Evolutionary conservation across 78 protist species (phyloP).

Genomic region (Protostelium mycophagum): DNA sequence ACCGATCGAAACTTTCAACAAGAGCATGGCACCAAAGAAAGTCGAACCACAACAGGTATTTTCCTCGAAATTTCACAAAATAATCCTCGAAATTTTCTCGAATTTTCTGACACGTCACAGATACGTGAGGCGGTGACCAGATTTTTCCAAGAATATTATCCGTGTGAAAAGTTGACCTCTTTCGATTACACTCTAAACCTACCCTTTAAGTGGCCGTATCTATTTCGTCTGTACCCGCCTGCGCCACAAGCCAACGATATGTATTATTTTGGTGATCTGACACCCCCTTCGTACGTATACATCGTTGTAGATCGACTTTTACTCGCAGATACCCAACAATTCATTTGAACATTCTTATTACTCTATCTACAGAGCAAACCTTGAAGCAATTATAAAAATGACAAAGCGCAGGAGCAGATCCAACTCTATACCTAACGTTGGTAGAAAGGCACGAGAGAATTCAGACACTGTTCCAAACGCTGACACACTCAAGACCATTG

Average conservation of each 20-base stretch:
- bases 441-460: too few species aligned
- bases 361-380: too few species aligned
- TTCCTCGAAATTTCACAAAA: background rate
- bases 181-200: background rate
- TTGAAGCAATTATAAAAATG: too few species aligned
- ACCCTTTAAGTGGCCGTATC: background rate
- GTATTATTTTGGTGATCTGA: background rate
- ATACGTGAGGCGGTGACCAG: background rate
- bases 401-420: too few species aligned
- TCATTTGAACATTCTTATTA: background rate
- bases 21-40: too few species aligned
- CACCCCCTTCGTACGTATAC: background rate
- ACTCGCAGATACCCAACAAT: background rate
- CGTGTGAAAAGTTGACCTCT: background rate
- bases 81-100: background rate
- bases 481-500: too few species aligned
- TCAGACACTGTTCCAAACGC: too few species aligned
- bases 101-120: background rate
- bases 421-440: too few species aligned
- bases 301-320: background rate
- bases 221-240: background rate
- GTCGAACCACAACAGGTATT: too few species aligned
- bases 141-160: background rate
- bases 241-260: background rate
- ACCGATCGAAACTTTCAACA: conserved; percentile 23